Conservation (phyloP, 1,284 basidiomycete genomes). For the Tilletiaria anomala region DNA sequence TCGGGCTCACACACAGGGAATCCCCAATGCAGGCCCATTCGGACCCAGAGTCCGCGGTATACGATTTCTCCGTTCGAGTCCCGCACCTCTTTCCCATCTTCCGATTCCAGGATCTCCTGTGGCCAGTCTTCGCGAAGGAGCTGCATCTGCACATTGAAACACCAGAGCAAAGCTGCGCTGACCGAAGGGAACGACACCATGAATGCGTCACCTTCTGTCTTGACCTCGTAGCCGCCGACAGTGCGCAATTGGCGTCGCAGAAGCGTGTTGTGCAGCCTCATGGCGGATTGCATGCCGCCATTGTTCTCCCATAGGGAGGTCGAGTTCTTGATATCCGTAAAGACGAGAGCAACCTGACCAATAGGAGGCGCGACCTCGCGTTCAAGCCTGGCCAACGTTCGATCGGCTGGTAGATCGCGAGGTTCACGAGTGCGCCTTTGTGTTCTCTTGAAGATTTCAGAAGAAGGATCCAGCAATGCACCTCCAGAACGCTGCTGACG, state of each 20-base stretch:
- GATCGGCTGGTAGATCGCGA: constrained; percentile 28
- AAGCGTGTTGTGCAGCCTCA: constrained; percentile 77
- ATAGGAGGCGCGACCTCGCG: constrained; percentile 72
- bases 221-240: constrained; percentile 96
- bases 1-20: constrained; percentile 80
- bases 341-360: constrained; percentile 83
- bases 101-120: constrained; percentile 76
- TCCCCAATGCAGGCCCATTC: constrained; percentile 97
- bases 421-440: constrained; percentile 24
- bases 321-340: constrained; percentile 96
- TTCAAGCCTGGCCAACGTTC: constrained; percentile 50
- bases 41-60: constrained; percentile 76
- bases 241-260: constrained; percentile 72
- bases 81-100: constrained; percentile 70
- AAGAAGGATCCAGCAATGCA: constrained; percentile 6
- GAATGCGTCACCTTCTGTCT: constrained; percentile 98
- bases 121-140: constrained; percentile 84
- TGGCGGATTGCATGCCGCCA: constrained; percentile 86
- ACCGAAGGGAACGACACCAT: constrained; percentile 93
- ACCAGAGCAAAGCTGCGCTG: constrained; percentile 77
- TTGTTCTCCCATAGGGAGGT: constrained; percentile 96
- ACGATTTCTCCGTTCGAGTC: constrained; percentile 60
- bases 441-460: no score
- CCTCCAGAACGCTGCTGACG: constrained; percentile 5
- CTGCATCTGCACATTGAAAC: constrained; percentile 71